These are phyloP conservation scores for Edaphochlamys debaryana DNA, from an alignment of 139 green algal genomes.

Conservation along the genomic window DNA sequence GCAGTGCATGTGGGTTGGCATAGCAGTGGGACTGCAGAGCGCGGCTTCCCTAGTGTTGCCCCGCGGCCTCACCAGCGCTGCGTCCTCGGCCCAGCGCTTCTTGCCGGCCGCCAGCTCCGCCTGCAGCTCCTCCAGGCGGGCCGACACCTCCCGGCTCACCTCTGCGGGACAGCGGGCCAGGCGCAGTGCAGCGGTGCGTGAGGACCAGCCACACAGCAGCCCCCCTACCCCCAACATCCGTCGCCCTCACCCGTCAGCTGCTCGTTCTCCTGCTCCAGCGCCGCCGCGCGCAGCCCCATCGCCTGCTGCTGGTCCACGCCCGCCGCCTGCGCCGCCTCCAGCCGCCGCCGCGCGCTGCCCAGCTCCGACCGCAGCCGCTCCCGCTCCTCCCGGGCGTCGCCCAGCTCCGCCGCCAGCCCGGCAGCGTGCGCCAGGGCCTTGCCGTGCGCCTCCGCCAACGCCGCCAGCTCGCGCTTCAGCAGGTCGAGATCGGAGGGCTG, in stretches of 20 bases:
- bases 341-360: background rate
- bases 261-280: constrained; percentile 30
- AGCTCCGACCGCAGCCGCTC: background rate
- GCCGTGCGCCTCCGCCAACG: background rate
- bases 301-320: background rate
- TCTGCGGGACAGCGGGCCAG: background rate
- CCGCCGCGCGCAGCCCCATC: background rate
- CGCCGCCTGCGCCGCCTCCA: constrained; percentile 13
- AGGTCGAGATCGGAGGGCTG: background rate
- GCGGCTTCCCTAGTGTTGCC: no score
- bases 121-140: background rate
- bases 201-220: no score
- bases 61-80: background rate
- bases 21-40: no score
- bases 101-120: background rate
- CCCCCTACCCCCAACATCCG: background rate
- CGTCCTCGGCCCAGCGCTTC: constrained; percentile 9
- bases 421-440: background rate
- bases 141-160: constrained; percentile 9
- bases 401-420: background rate
- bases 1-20: no score
- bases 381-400: background rate
- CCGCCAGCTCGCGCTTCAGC: background rate
- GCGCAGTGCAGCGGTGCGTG: background rate
- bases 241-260: constrained; percentile 8